Evolutionary conservation across 371 early-diverging fungal genomes (phyloP).

Genomic region (Mucor lusitanicus): DNA sequence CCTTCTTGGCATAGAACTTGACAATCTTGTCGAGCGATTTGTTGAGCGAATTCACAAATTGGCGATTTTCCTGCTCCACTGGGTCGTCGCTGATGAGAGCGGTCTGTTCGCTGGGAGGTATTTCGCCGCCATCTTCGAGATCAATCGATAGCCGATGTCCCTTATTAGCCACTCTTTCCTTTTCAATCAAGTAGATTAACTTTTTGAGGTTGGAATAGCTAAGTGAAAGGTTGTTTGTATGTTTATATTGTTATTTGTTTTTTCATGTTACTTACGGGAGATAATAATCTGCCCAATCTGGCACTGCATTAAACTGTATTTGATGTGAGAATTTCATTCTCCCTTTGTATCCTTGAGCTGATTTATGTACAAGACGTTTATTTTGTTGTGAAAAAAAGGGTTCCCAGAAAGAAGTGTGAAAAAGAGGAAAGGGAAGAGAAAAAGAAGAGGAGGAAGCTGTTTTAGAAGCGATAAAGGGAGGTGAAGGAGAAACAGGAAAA

Average conservation of each 20-base stretch:
- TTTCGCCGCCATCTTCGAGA: conserved; percentile 21
- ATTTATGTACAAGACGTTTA: not conserved
- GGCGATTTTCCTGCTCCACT: conserved; percentile 52
- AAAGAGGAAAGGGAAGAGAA: not conserved
- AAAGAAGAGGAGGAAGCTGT: not conserved
- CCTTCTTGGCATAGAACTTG: conserved; percentile 82
- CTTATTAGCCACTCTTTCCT: conserved; percentile 64
- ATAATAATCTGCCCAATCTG: conserved; percentile 89
- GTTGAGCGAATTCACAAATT: conserved; percentile 73
- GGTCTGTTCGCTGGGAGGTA: conserved; percentile 42
- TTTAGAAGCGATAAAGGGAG: not conserved
- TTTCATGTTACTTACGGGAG: conserved; percentile 67
- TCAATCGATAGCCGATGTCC: conserved; percentile 27
- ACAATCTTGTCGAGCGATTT: conserved; percentile 80
- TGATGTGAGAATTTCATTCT: conserved; percentile 66
- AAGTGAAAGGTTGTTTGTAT: conserved; percentile 3
- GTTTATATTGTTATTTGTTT: not conserved
- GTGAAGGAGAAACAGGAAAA: not conserved
- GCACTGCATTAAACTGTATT: conserved; percentile 85
- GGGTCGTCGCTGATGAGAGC: conserved; percentile 36
- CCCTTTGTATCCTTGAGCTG: not conserved
- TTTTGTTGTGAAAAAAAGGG: not conserved
- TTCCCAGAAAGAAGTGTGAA: conserved; percentile 1
- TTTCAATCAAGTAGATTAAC: conserved; percentile 86
- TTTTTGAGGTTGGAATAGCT: conserved; percentile 91